Conservation (phyloP, 768 basidiomycete genomes). For the Holtermanniella nyarrowii region DNA sequence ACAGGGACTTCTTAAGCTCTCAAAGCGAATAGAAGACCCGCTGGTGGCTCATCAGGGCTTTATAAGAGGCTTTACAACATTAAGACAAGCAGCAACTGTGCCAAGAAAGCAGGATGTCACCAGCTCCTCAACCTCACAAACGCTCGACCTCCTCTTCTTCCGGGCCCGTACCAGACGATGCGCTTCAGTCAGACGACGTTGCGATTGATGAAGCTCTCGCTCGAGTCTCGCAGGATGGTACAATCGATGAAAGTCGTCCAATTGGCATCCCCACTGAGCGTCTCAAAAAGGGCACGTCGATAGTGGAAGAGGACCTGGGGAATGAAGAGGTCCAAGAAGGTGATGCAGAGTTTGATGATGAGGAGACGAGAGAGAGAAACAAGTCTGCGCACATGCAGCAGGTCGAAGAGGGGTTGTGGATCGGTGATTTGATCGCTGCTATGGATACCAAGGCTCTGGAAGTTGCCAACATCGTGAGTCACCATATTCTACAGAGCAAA, state of each 20-base stretch:
- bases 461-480: conserved; percentile 53
- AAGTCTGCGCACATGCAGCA: conserved; percentile 81
- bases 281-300: conserved; percentile 1
- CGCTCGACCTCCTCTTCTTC: conserved; percentile 14
- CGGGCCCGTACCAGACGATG: conserved; percentile 17
- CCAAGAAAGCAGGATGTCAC: background rate
- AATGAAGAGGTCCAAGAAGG: conserved; percentile 65
- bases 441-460: conserved; percentile 54
- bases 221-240: conserved; percentile 19
- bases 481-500: conserved; percentile 9
- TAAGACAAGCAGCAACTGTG: no score
- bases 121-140: conserved; percentile 1
- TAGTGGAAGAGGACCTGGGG: conserved; percentile 11
- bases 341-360: conserved; percentile 58
- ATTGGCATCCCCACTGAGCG: background rate
- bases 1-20: no score
- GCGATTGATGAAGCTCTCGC: conserved; percentile 24
- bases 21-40: no score
- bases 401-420: conserved; percentile 69
- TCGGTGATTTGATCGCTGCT: conserved; percentile 68
- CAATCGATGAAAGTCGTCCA: conserved; percentile 21
- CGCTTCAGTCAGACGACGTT: conserved; percentile 20
- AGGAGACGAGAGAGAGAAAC: conserved; percentile 58
- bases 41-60: no score
- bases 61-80: no score